These are phyloP conservation scores for Colletotrichum sansevieriae DNA, from an alignment of 2,329 filamentous ascomycete genomes.

Conservation along the genomic window DNA sequence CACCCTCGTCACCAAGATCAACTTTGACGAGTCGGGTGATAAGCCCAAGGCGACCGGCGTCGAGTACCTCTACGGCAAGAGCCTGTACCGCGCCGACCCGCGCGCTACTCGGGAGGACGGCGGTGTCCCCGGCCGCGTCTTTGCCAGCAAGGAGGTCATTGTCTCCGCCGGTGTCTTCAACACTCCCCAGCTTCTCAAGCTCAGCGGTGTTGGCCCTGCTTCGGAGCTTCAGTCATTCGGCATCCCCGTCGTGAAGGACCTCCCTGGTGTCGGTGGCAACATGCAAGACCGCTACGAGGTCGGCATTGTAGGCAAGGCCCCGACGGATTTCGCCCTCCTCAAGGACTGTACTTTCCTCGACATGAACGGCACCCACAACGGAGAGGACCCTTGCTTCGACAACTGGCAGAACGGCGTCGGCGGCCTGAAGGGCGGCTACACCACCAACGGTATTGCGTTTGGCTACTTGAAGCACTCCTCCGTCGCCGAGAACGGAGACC, in stretches of 20 bases:
- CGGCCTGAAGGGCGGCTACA: slow-evolving; percentile 51
- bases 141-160: slow-evolving; percentile 60
- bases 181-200: slow-evolving; percentile 64
- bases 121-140: slow-evolving; percentile 40
- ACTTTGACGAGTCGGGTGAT: slow-evolving; percentile 49
- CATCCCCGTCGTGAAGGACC: slow-evolving; percentile 60
- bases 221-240: slow-evolving; percentile 56
- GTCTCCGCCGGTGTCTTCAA: slow-evolving; percentile 63
- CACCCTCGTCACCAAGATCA: slow-evolving; percentile 54
- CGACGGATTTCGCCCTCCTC: slow-evolving; percentile 46
- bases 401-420: slow-evolving; percentile 49
- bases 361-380: slow-evolving; percentile 30
- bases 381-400: slow-evolving; percentile 53
- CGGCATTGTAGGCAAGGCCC: slow-evolving; percentile 41
- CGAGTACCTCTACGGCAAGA: slow-evolving; percentile 56
- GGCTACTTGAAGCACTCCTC: slow-evolving; percentile 55
- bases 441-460: slow-evolving; percentile 66
- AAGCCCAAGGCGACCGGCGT: slow-evolving; percentile 55
- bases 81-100: slow-evolving; percentile 57
- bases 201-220: slow-evolving; percentile 62
- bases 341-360: slow-evolving; percentile 52
- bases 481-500: slow-evolving; percentile 56
- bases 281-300: slow-evolving; percentile 60
- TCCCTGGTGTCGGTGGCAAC: slow-evolving; percentile 64
- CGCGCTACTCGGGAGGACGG: slow-evolving; percentile 46